A percentile compares a stretch with the other conserved stretches of the same genome.
phyloP scores from a whole-genome alignment of 768 basidiomycete genomes.

The Sporobolomyces phaffii region DNA sequence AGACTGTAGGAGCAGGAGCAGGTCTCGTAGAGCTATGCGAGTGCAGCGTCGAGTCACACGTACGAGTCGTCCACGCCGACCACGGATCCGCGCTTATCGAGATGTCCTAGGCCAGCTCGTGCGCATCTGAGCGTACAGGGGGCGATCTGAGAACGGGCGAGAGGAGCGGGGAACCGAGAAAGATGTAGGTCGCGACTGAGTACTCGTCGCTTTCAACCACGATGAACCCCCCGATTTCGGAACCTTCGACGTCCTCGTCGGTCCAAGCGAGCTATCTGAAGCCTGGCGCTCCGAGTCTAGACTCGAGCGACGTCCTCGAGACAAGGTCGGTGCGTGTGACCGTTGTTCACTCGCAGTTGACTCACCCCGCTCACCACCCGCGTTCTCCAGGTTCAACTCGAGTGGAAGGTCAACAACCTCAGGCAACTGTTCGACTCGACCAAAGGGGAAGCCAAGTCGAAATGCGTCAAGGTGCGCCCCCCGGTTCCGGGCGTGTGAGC shows the following conservation, averaged over 20 bases:
- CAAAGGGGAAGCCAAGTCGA: conserved; percentile 46
- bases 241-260: background rate
- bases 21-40: too few species aligned
- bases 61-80: background rate
- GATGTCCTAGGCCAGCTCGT: too few species aligned
- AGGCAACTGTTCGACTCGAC: conserved; percentile 47
- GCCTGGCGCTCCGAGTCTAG: background rate
- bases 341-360: background rate
- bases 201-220: background rate
- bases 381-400: conserved; percentile 43
- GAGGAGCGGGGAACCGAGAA: too few species aligned
- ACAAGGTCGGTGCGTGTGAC: conserved; percentile 3
- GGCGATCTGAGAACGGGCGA: too few species aligned
- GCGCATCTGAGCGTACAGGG: too few species aligned
- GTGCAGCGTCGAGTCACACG: too few species aligned
- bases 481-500: background rate
- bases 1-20: too few species aligned
- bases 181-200: too few species aligned
- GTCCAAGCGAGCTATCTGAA: background rate
- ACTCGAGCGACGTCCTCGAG: conserved; percentile 24
- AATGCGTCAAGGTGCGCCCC: conserved; percentile 43
- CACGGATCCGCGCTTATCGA: too few species aligned
- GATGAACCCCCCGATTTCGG: background rate
- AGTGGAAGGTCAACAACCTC: conserved; percentile 47
- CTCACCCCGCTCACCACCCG: background rate